Evolutionary conservation across 2,329 filamentous ascomycete species (phyloP).

Genomic region (Thelonectria olida): DNA sequence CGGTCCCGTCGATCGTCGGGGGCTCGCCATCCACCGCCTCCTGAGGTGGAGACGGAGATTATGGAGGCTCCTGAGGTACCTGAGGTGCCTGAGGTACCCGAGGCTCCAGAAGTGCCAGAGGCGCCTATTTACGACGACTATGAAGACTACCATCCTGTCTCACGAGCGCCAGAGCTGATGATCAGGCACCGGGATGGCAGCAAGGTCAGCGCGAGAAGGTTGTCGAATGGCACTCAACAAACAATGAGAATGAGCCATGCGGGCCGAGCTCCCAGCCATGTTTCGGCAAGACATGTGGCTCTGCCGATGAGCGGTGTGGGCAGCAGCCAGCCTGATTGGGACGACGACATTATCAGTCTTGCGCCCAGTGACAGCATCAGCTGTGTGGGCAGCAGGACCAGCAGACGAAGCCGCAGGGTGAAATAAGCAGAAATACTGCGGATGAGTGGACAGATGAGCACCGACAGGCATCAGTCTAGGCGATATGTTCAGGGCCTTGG

Average conservation of each 20-base stretch:
- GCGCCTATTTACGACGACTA: slow-evolving; percentile 7
- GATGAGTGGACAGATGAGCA: not conserved
- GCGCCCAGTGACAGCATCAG: slow-evolving; percentile 71
- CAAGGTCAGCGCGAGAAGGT: slow-evolving; percentile 36
- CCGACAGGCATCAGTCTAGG: too few relatives aligned
- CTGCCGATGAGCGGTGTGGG: slow-evolving; percentile 53
- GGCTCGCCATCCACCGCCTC: slow-evolving; percentile 35
- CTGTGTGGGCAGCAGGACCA: slow-evolving; percentile 58
- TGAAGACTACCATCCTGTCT: slow-evolving; percentile 4
- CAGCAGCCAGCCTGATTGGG: slow-evolving; percentile 52
- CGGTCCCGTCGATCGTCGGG: slow-evolving; percentile 42
- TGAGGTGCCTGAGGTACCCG: not conserved
- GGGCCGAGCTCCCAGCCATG: slow-evolving; percentile 37
- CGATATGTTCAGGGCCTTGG: too few relatives aligned
- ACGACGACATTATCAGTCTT: slow-evolving; percentile 62
- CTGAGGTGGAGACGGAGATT: slow-evolving; percentile 39
- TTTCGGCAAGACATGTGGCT: slow-evolving; percentile 47
- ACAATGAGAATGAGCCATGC: slow-evolving; percentile 31
- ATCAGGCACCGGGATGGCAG: slow-evolving; percentile 44
- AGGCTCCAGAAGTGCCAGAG: slow-evolving; percentile 24
- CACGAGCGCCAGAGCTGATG: slow-evolving; percentile 30
- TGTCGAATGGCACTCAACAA: slow-evolving; percentile 27
- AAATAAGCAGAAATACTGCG: slow-evolving; percentile 20
- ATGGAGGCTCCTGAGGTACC: slow-evolving; percentile 34
- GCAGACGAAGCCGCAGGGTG: slow-evolving; percentile 38